A percentile compares a stretch with the other conserved stretches of the same genome.
phyloP scores from a whole-genome alignment of 192 early-diverging fungal genomes.

The Haplosporangium gracile region DNA sequence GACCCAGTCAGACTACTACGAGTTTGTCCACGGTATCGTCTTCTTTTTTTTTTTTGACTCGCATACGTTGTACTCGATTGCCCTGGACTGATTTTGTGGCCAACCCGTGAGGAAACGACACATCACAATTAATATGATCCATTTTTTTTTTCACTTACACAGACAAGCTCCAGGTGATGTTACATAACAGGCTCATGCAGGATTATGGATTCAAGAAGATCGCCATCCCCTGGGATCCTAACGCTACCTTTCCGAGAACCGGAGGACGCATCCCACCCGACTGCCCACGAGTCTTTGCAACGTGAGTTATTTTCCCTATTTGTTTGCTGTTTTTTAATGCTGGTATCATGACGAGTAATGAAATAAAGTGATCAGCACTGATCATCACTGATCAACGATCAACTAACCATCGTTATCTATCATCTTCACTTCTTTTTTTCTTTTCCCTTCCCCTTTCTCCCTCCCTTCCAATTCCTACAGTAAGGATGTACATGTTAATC shows the following conservation, averaged over 20 bases:
- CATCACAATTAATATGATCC: neutral
- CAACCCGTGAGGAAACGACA: no score
- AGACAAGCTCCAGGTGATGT: constrained; percentile 18
- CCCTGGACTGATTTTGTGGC: no score
- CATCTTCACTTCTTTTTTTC: neutral
- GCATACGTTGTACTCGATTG: no score
- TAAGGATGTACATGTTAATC: constrained; percentile 14
- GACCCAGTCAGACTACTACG: constrained; percentile 31
- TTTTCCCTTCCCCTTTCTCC: neutral
- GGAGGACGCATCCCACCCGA: neutral
- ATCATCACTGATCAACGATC: no score
- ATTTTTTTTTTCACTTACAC: neutral
- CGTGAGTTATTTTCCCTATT: neutral
- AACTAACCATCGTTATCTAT: neutral
- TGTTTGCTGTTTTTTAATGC: neutral
- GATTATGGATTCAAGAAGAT: neutral
- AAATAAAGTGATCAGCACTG: neutral
- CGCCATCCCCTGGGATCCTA: neutral
- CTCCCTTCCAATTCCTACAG: neutral
- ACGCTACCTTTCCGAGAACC: neutral
- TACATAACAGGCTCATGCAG: neutral
- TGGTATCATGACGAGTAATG: neutral
- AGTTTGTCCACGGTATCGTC: constrained; percentile 37
- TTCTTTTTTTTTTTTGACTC: neutral
- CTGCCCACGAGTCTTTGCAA: constrained; percentile 31